Evolutionary conservation across 2,329 filamentous ascomycete species (phyloP).

Genomic region (Lecanosticta acicola): DNA sequence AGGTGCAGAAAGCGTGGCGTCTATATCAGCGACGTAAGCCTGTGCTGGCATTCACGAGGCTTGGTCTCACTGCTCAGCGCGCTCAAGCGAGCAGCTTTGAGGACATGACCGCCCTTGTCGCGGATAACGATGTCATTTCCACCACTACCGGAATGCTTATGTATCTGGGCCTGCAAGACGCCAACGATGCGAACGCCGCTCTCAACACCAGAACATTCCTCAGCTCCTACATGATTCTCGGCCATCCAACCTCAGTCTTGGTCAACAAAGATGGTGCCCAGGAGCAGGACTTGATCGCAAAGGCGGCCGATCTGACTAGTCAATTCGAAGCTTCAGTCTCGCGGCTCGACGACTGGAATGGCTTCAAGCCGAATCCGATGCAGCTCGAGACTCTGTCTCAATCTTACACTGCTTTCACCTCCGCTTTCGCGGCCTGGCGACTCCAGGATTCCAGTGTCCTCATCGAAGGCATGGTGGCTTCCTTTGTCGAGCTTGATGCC

Average conservation of each 20-base stretch:
- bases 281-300: constrained; percentile 67
- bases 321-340: constrained; percentile 70
- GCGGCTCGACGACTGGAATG: constrained; percentile 60
- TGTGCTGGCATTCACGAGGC: constrained; percentile 59
- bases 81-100: constrained; percentile 68
- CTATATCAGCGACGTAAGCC: constrained; percentile 52
- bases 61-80: constrained; percentile 64
- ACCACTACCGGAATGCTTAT: constrained; percentile 62
- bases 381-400: constrained; percentile 60
- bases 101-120: constrained; percentile 63
- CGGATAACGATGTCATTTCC: constrained; percentile 59
- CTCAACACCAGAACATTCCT: constrained; percentile 72
- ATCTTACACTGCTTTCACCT: constrained; percentile 67
- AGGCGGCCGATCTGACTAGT: constrained; percentile 70
- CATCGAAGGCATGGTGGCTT: constrained; percentile 78
- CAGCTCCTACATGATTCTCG: constrained; percentile 72
- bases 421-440: constrained; percentile 79
- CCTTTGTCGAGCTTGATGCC: constrained; percentile 76
- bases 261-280: constrained; percentile 67
- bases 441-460: constrained; percentile 71
- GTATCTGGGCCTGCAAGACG: constrained; percentile 57
- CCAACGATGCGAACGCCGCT: constrained; percentile 55
- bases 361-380: constrained; percentile 59
- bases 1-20: constrained; percentile 68
- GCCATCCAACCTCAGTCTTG: constrained; percentile 71